Evolutionary conservation across 176 grass and related monocot genomes (phyloP).

Genomic region (Ensete ventricosum): DNA sequence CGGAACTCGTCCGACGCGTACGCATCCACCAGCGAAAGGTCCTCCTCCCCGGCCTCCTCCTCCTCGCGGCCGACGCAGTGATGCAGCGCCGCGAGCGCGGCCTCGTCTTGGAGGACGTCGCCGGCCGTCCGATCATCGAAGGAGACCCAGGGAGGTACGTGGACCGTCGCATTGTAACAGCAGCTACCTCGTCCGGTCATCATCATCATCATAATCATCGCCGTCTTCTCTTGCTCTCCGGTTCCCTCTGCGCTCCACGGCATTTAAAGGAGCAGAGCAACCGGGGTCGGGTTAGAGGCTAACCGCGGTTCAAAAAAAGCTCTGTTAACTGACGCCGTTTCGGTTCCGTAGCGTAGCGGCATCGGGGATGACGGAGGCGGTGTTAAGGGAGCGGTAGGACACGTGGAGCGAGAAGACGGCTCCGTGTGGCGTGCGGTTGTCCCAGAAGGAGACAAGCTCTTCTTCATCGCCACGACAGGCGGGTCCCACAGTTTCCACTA

Average conservation of each 20-base stretch:
- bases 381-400: background rate
- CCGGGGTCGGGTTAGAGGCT: background rate
- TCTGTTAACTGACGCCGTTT: background rate
- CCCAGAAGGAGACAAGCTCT: background rate
- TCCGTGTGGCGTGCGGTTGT: no score
- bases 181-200: background rate
- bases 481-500: background rate
- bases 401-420: background rate
- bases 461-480: background rate
- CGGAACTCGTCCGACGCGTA: conserved; percentile 80
- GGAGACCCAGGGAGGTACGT: conserved; percentile 5
- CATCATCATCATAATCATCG: conserved; percentile 17
- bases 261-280: background rate
- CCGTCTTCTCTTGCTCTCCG: background rate
- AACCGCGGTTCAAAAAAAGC: background rate
- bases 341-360: background rate
- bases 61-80: background rate
- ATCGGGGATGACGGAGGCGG: background rate
- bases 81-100: background rate
- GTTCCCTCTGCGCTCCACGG: background rate
- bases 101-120: background rate
- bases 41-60: background rate
- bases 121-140: background rate
- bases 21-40: background rate
- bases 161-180: conserved; percentile 4